Base-by-base conservation (phyloP, 1,139 yeast genomes). In the Scheffersomyces quercinus region DNA sequence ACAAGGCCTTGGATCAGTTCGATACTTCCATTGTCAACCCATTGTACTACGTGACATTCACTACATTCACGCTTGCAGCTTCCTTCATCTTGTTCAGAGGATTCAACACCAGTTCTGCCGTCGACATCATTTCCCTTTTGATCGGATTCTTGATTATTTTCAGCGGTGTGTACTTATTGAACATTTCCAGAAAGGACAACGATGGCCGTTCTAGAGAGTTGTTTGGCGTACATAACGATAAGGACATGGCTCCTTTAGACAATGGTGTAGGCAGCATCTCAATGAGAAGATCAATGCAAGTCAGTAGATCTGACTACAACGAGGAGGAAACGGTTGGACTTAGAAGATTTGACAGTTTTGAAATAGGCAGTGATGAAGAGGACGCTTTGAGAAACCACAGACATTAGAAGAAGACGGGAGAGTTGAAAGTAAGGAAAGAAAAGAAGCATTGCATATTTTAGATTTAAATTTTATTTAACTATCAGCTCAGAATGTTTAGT, bases 21-120 rank as follows among this genome's bases (percentile, higher is more conserved):
- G 97, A 89, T 61, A 89, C 97, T 3, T 88, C 96, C 1, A 87
- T 90, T 52, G 97, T 89, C 44, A 89, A 90, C 64, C 97, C 97
- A 29, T 73, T 89, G 49, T 89, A 89, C 68, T 89, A 90, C 59
- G 97, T 89, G 44, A 85, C 96, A 0, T 90, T 89, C 67, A 89
- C 97, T 34, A 89, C 97, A 0, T 88, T 88, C 45, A 90, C 97
- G 0, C 75, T 89, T 54, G 75, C 81, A 43, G 97, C 97, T 0
- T 88, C 96, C 31, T 90, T 90, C 63, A 85, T 90, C 51, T 72
- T 89, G 45, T 90, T 89, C 68, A 78, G 85, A 56, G 96, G 96
- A 13, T 90, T 90, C 74, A 88, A 88, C 68, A 88, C 96, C 37
- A 73, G 95, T 3, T 81, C 87, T 20, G 81, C 88, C 29, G 88